Conservation (phyloP, 352 stramenopile genomes). For the Albugo candida region DNA sequence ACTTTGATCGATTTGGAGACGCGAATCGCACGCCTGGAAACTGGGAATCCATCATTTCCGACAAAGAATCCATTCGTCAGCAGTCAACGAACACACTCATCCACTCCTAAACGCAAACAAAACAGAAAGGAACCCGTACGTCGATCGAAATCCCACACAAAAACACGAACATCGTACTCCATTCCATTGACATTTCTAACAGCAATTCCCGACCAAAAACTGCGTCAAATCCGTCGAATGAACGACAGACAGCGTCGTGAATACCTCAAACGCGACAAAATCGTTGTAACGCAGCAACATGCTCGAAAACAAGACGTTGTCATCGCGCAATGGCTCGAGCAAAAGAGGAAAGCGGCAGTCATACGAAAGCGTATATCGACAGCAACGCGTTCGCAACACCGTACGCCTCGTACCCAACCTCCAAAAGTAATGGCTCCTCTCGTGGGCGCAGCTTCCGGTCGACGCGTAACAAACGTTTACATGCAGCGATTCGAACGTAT, state of each 20-base stretch:
- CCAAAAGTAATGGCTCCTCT: conserved; percentile 23
- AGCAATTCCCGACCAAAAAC: conserved; percentile 5
- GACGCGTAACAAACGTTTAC: conserved; percentile 30
- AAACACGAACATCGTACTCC: conserved; percentile 1
- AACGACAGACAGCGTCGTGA: conserved; percentile 33
- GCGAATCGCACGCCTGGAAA: too few relatives aligned
- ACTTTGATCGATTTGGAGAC: not conserved
- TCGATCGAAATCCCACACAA: too few relatives aligned
- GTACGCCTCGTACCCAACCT: conserved; percentile 12
- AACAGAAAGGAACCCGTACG: too few relatives aligned
- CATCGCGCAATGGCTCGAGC: conserved; percentile 52
- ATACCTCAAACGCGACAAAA: conserved; percentile 40
- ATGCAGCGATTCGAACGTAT: conserved; percentile 47
- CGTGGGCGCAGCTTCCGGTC: conserved; percentile 27
- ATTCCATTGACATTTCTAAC: not conserved
- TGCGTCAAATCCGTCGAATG: conserved; percentile 39
- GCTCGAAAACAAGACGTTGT: conserved; percentile 41
- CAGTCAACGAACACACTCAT: too few relatives aligned
- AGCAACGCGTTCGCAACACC: not conserved
- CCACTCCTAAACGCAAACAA: too few relatives aligned
- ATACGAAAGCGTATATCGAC: not conserved
- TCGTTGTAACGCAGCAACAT: conserved; percentile 13
- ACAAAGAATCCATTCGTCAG: too few relatives aligned
- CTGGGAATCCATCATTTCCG: too few relatives aligned
- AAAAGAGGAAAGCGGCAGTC: conserved; percentile 28